phyloP scores from a whole-genome alignment of 2,329 filamentous ascomycete species.

The Stemphylium beticola region DNA sequence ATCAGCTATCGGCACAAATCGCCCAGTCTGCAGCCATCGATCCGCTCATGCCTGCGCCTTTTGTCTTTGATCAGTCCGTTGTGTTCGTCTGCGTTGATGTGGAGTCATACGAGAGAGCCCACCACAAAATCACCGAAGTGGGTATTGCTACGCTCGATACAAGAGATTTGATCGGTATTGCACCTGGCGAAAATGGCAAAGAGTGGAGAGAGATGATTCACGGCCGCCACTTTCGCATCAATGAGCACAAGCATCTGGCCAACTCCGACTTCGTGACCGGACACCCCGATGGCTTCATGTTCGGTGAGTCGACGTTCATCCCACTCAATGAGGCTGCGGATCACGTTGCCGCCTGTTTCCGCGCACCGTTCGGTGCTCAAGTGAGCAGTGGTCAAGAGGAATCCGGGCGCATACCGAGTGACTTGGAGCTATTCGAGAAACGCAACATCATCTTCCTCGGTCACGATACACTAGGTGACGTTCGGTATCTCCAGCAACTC shows the following conservation, averaged over 20 bases:
- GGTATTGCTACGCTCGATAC: conserved; percentile 85
- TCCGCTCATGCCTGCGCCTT: conserved; percentile 26
- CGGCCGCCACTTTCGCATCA: conserved; percentile 76
- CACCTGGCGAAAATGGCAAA: conserved; percentile 66
- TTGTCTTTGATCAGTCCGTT: conserved; percentile 53
- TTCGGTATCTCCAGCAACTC: conserved; percentile 70
- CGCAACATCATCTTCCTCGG: conserved; percentile 79
- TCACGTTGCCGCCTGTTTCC: conserved; percentile 62
- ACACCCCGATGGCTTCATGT: conserved; percentile 75
- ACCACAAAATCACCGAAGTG: conserved; percentile 78
- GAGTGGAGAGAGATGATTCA: conserved; percentile 73
- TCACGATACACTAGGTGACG: conserved; percentile 72
- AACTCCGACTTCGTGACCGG: conserved; percentile 75
- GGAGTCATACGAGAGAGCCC: conserved; percentile 76
- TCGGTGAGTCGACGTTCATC: conserved; percentile 69
- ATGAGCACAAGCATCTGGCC: conserved; percentile 68
- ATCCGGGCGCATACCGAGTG: neutral
- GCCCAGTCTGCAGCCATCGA: conserved; percentile 21
- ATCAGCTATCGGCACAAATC: neutral
- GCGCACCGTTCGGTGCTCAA: conserved; percentile 58
- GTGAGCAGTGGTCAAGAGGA: no score
- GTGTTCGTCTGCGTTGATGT: conserved; percentile 82
- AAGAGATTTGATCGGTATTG: conserved; percentile 57
- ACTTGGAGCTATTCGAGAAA: conserved; percentile 34
- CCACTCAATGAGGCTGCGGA: conserved; percentile 52